Evolutionary conservation across 352 stramenopile species (phyloP), one percentile per base, ranked within the genome.

Genomic region (Pythium guiyangense): DNA sequence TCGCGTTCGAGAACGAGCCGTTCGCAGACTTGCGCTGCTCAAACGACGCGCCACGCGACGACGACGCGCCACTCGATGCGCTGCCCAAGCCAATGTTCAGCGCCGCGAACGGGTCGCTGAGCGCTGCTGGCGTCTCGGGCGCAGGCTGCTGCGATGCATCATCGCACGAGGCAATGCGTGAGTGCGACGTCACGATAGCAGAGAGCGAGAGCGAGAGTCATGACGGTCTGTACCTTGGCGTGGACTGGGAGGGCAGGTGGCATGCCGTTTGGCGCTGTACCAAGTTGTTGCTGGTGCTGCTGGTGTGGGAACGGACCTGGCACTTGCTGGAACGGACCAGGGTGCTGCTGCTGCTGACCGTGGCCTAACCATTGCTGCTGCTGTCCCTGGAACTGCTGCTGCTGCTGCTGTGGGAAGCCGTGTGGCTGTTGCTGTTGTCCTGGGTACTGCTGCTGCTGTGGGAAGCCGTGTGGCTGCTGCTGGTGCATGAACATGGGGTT

Each of bases 81-180:
- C 62, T 70, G 29, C 65, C 65, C 31, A 87, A 67, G 40, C 77
- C 78, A 18, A 91, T 70, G 51, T 74, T 86, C 1, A 93, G 70
- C 4, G 84, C 76, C 6, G 84, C 78, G 51, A 93, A 93, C 17
- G 79, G 84, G 54, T 93, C 84, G 40, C 80, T 87, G 45, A 88
- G 62, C 6, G 74, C 69, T 40, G 75, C 39, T n/a, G 57, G 55
- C 12, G 72, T 66, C 40, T 64, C 64, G 12, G 44, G 17, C 15
- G 44, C 37, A 43, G 58, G 17, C 51, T 46, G 63, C n/a, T 31
- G 47, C 42, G 15, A n/a, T n/a, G n/a, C n/a, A n/a, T n/a, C 22
- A 9, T 35, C 50, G 26, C 17, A 51, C 9, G 58, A 6, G 42
- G 10, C 40, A 45, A 61, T 20, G 31, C 9, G 31, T 37, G 31